Base-by-base conservation (phyloP, 2,329 filamentous ascomycete genomes). In the Fusarium sp. region DNA sequence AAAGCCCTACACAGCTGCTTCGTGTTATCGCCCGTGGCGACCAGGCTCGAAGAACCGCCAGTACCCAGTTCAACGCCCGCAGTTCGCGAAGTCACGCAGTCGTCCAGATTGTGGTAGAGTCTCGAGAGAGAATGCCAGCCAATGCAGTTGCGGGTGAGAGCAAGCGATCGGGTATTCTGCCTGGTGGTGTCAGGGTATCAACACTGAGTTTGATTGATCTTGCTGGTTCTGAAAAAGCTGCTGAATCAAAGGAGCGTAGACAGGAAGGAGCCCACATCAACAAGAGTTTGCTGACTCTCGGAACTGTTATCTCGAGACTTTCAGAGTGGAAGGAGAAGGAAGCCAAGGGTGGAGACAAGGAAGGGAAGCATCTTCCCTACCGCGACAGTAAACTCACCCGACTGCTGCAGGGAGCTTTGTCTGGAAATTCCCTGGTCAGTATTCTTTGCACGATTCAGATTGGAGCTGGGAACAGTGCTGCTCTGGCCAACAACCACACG, bases 81-180 rank as follows among this genome's bases (percentile, higher is more conserved):
- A 98, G 95, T 82, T 99, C 96, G 47, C 93, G 96, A 80, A 97
- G 94, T 86, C 96, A 99, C 75, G 96, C 96, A 0, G 96, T 99
- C 20, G 96, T 99, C 36, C 96, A 99, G 78, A 99, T 99, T 71
- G 95, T 99, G 3, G 96, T 99, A 14, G 96, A 99, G 78, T 97
- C 94, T 76, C 88, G 96, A 77, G 95, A 97, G 78, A 91, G 96
- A 45, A 88, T 90, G 40, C 88, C 92, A 1, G 84, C 85, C 11
- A 83, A 80, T 8, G 66, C 77, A 3, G 65, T 62, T 12, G 62
- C 66, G 8, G 65, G 50, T 3, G 78, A 79, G 14, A 86, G 83
- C 73, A 92, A 92, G 75, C 86, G 92, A 48, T 86, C 90, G 3
- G 89, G 85, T 6, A 83, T 96, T 43, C 78, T 88, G 21, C 94